Conservation (phyloP, 495 filamentous ascomycete genomes). For the Terfezia boudieri region DNA sequence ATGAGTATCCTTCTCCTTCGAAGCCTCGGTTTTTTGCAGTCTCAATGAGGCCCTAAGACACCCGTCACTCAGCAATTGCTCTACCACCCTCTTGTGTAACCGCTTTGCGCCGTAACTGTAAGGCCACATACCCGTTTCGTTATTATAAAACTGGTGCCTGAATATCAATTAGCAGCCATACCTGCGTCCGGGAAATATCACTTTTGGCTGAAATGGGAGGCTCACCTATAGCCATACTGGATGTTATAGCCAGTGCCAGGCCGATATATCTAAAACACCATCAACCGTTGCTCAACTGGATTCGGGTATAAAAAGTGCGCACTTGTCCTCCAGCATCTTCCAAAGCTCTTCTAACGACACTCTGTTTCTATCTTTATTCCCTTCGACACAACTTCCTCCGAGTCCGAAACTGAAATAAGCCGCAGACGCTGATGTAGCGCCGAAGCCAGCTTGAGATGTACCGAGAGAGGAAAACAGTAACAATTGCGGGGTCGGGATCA, state of each 20-base stretch:
- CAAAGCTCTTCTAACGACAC: neutral
- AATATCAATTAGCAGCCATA: neutral
- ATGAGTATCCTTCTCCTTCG: slow-evolving; percentile 87
- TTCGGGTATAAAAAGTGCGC: slow-evolving; percentile 21
- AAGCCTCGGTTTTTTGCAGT: slow-evolving; percentile 81
- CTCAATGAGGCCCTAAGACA: slow-evolving; percentile 57
- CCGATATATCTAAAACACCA: slow-evolving; percentile 53
- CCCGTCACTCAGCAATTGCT: neutral
- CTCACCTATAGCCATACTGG: slow-evolving; percentile 84
- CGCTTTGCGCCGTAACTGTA: neutral
- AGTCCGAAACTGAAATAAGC: too few species aligned
- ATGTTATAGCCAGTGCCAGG: slow-evolving; percentile 66
- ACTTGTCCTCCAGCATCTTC: slow-evolving; percentile 68
- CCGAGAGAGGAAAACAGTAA: too few species aligned
- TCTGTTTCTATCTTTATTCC: too few species aligned
- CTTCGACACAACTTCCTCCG: too few species aligned
- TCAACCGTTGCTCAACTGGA: slow-evolving; percentile 1
- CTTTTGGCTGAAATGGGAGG: slow-evolving; percentile 4
- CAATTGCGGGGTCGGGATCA: too few species aligned
- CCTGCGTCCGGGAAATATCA: neutral
- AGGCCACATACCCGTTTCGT: slow-evolving; percentile 53
- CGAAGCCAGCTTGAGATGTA: too few species aligned
- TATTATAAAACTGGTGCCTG: slow-evolving; percentile 81
- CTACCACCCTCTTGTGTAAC: neutral
- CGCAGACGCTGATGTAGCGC: too few species aligned